Percentiles rank a stretch among this genome's conserved stretches.
phyloP scores from a whole-genome alignment of 1,284 basidiomycete genomes.

The Fomitiporia mediterranea region DNA sequence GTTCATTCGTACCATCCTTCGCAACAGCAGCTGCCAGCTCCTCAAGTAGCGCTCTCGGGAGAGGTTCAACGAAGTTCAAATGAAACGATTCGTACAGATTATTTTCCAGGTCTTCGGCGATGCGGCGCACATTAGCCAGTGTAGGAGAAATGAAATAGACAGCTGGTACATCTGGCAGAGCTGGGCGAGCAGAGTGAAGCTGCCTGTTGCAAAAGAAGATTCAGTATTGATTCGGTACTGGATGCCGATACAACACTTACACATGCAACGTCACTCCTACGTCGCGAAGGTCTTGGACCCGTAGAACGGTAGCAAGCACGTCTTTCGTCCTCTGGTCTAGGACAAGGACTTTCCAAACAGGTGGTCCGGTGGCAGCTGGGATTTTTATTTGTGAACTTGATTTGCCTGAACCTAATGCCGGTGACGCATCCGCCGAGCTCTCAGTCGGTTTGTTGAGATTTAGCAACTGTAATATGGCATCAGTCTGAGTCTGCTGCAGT shows the following conservation, averaged over 20 bases:
- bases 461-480: conserved; percentile 62
- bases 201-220: conserved; percentile 63
- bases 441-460: conserved; percentile 53
- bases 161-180: conserved; percentile 93
- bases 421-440: conserved; percentile 33
- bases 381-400: conserved; percentile 40
- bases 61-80: conserved; percentile 91
- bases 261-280: conserved; percentile 97
- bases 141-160: conserved; percentile 97
- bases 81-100: conserved; percentile 91
- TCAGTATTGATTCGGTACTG: conserved; percentile 18
- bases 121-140: conserved; percentile 79
- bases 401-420: conserved; percentile 35
- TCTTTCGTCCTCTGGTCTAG: conserved; percentile 96
- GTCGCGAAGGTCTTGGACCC: conserved; percentile 95
- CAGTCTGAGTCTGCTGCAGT: conserved; percentile 76
- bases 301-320: conserved; percentile 89
- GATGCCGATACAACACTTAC: conserved; percentile 42
- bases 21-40: conserved; percentile 91
- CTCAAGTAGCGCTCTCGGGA: conserved; percentile 86
- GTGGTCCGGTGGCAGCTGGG: conserved; percentile 57
- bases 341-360: conserved; percentile 96
- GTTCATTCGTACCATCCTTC: conserved; percentile 77
- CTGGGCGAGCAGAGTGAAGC: conserved; percentile 84
- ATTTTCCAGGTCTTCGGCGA: conserved; percentile 86